Base-by-base conservation (phyloP, 208 protist species). In the Crithidia mellificae region DNA sequence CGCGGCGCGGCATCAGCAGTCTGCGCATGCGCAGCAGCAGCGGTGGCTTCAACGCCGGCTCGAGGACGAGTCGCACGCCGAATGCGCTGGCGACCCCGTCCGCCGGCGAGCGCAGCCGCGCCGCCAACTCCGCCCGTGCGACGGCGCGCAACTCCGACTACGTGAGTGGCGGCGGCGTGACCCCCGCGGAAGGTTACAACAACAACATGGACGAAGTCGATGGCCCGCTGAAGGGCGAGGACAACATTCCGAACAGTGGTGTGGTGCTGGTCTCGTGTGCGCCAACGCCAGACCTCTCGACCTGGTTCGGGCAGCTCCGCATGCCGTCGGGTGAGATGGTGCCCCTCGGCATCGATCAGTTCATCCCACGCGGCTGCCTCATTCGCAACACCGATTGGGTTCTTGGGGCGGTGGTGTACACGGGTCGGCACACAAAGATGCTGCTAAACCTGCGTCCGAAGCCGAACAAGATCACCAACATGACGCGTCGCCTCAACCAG, bases 341-440 rank as follows among this genome's bases (percentile, higher is more conserved):
- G 44, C 59, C 86, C 11, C 65, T 96, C 20, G 85, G 77, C 38
- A 85, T 95, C 52, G 92, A 94, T 17, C 87, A 98, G 63, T 85
- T 97, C 46, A 30, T 97, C 5, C 88, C 94, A 0, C 83, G 93
- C 24, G 93, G 93, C 11, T 94, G 85, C 63, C 67, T 90, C 0
- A 66, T 98, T 12, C 82, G 90, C 34, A 97, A 97, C 74, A 98
- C 96, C 29, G 77, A 94, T 53, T 97, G 90, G 81, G 83, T 96
- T 0, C 73, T 97, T 9, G 87, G 74, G 11, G 71, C 83, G 0
- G 88, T 93, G 2, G 58, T 98, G 11, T 98, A 97, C 75, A 93
- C 91, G 0, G 92, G 95, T 22, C 66, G 70, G 8, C 61, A 96
- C 58, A 97, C 92, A 6, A 98, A 97, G 73, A 91, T 96, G 74